These are phyloP conservation scores for Monosporascus ibericus DNA, from an alignment of 2,329 filamentous ascomycete genomes.

Conservation along the genomic window DNA sequence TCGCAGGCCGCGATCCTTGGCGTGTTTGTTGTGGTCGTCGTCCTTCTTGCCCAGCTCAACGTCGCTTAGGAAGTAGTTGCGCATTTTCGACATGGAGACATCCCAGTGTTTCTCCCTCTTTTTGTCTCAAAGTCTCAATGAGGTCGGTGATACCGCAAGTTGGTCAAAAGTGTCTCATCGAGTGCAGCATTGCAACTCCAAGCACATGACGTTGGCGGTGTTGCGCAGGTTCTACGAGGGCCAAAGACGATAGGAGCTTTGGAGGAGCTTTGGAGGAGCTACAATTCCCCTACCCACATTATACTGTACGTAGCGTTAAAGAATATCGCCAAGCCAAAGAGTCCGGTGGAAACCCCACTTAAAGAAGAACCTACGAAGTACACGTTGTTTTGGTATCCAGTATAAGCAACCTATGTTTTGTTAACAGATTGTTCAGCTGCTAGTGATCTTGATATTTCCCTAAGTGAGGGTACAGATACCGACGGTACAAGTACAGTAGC, in stretches of 20 bases:
- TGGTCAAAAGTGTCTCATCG: neutral
- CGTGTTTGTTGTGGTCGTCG: constrained; percentile 43
- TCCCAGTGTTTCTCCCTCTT: constrained; percentile 8
- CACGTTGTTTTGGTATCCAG: too few species aligned
- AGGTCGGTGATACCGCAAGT: neutral
- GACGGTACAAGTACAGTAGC: too few species aligned
- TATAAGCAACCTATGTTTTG: too few species aligned
- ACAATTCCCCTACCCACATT: too few species aligned
- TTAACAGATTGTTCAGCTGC: too few species aligned
- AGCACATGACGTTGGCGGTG: neutral
- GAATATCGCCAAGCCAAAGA: neutral
- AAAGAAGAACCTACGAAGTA: neutral
- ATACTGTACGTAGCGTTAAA: too few species aligned
- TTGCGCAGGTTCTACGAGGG: neutral
- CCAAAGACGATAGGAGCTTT: too few species aligned
- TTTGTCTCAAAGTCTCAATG: constrained; percentile 2
- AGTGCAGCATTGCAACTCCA: neutral
- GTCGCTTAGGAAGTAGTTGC: constrained; percentile 42
- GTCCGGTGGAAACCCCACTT: neutral
- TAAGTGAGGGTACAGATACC: too few species aligned
- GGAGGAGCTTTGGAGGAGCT: too few species aligned
- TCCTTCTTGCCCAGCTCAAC: constrained; percentile 56
- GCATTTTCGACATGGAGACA: constrained; percentile 33
- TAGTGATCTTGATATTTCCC: too few species aligned
- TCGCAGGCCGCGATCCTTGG: constrained; percentile 21